A percentile compares a stretch with the other conserved stretches of the same genome.
Evolutionary conservation across 2,329 filamentous ascomycete genomes (phyloP).

Genomic region (Scedosporium apiospermum): DNA sequence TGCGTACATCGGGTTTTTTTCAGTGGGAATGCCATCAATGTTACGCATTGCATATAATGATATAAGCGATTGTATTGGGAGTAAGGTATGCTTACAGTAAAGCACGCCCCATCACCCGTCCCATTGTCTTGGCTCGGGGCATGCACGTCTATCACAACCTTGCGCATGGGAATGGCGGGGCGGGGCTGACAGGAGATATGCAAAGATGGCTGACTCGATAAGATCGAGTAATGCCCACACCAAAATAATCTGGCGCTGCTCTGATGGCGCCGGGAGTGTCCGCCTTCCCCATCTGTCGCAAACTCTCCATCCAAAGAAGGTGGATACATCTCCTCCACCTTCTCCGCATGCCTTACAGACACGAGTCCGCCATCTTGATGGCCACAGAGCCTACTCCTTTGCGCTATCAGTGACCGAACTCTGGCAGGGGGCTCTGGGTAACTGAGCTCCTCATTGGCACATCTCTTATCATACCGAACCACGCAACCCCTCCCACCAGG

Average conservation of each 20-base stretch:
- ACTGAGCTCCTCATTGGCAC: background rate
- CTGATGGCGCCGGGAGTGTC: background rate
- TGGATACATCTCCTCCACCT: background rate
- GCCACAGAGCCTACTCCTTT: background rate
- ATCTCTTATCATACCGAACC: background rate
- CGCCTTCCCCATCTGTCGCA: too few relatives aligned
- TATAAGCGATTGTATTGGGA: too few relatives aligned
- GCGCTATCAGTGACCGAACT: background rate
- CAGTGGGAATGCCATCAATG: too few relatives aligned
- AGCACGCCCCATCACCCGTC: background rate
- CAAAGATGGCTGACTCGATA: slow-evolving; percentile 29
- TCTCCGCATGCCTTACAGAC: background rate
- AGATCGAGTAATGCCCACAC: slow-evolving; percentile 29
- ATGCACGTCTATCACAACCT: background rate
- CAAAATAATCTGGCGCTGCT: background rate
- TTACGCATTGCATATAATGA: too few relatives aligned
- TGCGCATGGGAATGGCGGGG: background rate
- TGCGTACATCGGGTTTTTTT: too few relatives aligned
- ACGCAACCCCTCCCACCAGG: background rate
- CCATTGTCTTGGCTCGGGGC: background rate
- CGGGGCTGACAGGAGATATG: background rate
- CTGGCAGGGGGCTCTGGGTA: background rate
- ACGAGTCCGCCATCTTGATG: background rate
- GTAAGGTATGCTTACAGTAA: too few relatives aligned
- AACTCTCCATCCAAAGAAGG: too few relatives aligned